Evolutionary conservation across 768 basidiomycete genomes (phyloP).

Genomic region (Ramaria sp.): DNA sequence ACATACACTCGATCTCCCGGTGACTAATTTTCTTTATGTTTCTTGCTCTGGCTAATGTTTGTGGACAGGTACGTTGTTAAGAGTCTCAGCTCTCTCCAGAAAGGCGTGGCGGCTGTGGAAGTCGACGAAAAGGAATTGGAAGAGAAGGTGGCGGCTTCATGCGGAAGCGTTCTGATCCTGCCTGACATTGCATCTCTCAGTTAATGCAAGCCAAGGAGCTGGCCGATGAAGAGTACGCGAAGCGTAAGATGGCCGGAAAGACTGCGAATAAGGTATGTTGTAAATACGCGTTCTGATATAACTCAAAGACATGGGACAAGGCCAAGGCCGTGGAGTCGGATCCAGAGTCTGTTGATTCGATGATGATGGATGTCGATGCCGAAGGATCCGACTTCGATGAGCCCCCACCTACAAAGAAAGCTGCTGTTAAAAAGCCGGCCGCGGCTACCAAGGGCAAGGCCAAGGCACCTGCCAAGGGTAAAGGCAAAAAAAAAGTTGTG

Average conservation of each 20-base stretch:
- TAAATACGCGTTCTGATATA: not conserved
- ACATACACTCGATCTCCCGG: conserved; percentile 84
- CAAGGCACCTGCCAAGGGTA: conserved; percentile 32
- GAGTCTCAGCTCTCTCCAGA: conserved; percentile 52
- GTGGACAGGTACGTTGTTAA: conserved; percentile 52
- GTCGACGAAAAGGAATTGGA: conserved; percentile 67
- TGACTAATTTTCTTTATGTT: conserved; percentile 28
- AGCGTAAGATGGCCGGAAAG: conserved; percentile 17
- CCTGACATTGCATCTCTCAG: conserved; percentile 24
- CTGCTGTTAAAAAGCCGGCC: conserved; percentile 21
- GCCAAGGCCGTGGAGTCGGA: conserved; percentile 49
- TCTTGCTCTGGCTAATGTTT: not conserved
- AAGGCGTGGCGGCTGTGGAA: conserved; percentile 54
- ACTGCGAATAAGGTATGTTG: conserved; percentile 33
- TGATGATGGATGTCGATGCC: conserved; percentile 65
- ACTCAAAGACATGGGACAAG: conserved; percentile 22
- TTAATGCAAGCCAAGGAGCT: conserved; percentile 56
- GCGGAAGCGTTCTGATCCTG: not conserved
- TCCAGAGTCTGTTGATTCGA: conserved; percentile 48
- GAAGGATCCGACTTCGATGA: conserved; percentile 45
- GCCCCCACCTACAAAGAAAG: conserved; percentile 20
- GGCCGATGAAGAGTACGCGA: conserved; percentile 28
- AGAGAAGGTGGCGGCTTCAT: conserved; percentile 42
- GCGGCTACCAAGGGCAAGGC: conserved; percentile 25
- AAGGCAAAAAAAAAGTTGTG: conserved; percentile 47